Conservation (phyloP, 2,329 filamentous ascomycete species). For the Beauveria varroae region DNA sequence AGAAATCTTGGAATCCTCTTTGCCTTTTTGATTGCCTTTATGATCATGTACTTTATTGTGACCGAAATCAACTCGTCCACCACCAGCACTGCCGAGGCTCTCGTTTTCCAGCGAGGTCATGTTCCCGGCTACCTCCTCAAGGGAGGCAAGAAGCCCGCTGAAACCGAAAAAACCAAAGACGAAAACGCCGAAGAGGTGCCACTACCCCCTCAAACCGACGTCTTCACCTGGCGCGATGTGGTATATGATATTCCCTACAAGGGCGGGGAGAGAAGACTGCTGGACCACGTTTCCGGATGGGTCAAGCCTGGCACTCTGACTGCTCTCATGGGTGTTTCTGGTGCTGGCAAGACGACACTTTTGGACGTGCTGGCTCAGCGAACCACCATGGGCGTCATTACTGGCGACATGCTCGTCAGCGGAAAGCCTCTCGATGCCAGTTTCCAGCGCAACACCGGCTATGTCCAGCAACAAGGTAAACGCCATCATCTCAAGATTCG, state of each 20-base stretch:
- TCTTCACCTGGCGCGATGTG: conserved; percentile 76
- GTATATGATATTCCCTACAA: conserved; percentile 69
- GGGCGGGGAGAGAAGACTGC: conserved; percentile 57
- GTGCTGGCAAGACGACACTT: conserved; percentile 37
- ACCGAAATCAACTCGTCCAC: conserved; percentile 59
- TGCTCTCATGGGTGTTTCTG: conserved; percentile 61
- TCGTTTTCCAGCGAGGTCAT: conserved; percentile 56
- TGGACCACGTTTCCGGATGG: conserved; percentile 80
- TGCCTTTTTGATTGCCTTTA: conserved; percentile 57
- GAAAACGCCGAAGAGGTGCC: conserved; percentile 13
- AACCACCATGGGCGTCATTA: conserved; percentile 54
- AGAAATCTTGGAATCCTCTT: conserved; percentile 63
- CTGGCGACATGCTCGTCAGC: conserved; percentile 59
- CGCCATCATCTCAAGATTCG: not conserved
- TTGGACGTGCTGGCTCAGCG: conserved; percentile 38
- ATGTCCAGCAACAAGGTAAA: conserved; percentile 57
- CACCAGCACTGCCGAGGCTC: conserved; percentile 56
- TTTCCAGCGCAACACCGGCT: conserved; percentile 59
- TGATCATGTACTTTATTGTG: conserved; percentile 53
- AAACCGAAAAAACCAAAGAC: conserved; percentile 23
- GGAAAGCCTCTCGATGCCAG: conserved; percentile 46
- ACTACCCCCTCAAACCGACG: conserved; percentile 36
- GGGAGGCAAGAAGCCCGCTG: conserved; percentile 19
- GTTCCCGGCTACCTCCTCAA: conserved; percentile 36
- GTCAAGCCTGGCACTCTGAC: conserved; percentile 84